A percentile compares a stretch with the other conserved stretches of the same genome.
These are phyloP conservation scores for Mycena sp. DNA, from an alignment of 1,284 basidiomycete species.

Conservation along the genomic window DNA sequence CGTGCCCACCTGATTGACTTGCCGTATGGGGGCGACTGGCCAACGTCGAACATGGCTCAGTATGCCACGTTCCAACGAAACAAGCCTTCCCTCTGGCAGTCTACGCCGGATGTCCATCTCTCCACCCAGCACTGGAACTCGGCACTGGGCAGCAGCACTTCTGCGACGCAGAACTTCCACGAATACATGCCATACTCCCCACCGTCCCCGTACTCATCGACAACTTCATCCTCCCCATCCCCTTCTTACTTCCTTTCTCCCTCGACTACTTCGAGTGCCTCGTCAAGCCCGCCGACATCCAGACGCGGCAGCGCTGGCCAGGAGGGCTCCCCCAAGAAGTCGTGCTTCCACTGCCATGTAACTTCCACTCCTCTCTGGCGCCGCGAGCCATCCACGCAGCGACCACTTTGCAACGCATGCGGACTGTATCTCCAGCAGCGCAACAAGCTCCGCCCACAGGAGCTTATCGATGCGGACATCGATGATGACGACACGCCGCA, in stretches of 20 bases:
- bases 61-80: constrained; percentile 11
- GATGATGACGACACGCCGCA: constrained; percentile 25
- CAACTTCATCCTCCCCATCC: constrained; percentile 10
- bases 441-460: constrained; percentile 28
- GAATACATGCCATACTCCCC: constrained; percentile 10
- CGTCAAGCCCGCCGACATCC: background rate
- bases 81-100: background rate
- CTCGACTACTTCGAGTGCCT: background rate
- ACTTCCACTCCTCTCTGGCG: constrained; percentile 29
- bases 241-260: constrained; percentile 14
- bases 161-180: background rate
- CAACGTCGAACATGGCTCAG: constrained; percentile 4
- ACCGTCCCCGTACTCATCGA: constrained; percentile 14
- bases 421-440: constrained; percentile 29
- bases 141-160: background rate
- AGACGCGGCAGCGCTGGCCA: background rate
- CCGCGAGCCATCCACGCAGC: constrained; percentile 22
- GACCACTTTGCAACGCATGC: constrained; percentile 30
- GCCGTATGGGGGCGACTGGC: constrained; percentile 11
- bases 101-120: background rate
- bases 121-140: background rate
- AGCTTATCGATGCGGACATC: constrained; percentile 29
- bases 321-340: constrained; percentile 12
- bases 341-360: constrained; percentile 26
- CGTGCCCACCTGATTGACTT: constrained; percentile 12